phyloP scores from a whole-genome alignment of 2,329 filamentous ascomycete species.

The Diaporthe longicolla region DNA sequence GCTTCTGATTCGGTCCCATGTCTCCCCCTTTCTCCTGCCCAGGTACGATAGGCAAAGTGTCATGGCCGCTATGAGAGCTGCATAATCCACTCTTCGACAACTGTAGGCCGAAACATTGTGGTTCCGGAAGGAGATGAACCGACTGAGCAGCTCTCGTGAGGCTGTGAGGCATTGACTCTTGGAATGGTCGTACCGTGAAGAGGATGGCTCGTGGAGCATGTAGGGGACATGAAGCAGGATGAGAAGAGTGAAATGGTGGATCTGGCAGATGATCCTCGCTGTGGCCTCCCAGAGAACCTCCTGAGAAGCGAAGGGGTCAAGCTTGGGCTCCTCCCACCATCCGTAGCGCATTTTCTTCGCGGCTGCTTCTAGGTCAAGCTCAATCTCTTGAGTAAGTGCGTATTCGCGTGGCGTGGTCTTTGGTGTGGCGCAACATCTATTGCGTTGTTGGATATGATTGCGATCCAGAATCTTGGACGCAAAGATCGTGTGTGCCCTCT shows the following conservation, averaged over 20 bases:
- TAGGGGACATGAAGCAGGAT: slow-evolving; percentile 69
- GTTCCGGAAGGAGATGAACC: slow-evolving; percentile 63
- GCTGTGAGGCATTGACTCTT: slow-evolving; percentile 64
- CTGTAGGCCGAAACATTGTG: slow-evolving; percentile 55
- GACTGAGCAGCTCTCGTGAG: slow-evolving; percentile 64
- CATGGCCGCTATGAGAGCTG: slow-evolving; percentile 65
- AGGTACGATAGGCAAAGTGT: slow-evolving; percentile 66
- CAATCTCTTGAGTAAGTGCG: slow-evolving; percentile 58
- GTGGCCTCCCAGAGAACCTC: slow-evolving; percentile 50
- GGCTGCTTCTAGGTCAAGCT: slow-evolving; percentile 62
- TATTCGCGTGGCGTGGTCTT: slow-evolving; percentile 54
- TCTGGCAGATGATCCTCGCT: slow-evolving; percentile 60
- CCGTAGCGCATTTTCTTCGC: slow-evolving; percentile 56
- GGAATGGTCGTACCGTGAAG: slow-evolving; percentile 61
- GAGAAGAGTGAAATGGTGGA: slow-evolving; percentile 65
- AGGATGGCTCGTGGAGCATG: slow-evolving; percentile 59
- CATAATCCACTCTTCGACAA: slow-evolving; percentile 66
- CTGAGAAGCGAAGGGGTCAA: slow-evolving; percentile 45
- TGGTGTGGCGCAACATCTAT: slow-evolving; percentile 39
- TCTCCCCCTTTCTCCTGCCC: slow-evolving; percentile 48
- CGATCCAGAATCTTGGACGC: slow-evolving; percentile 63
- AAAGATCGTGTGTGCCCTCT: slow-evolving; percentile 59
- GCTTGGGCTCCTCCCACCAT: slow-evolving; percentile 63
- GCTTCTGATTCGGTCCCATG: slow-evolving; percentile 43
- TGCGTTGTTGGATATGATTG: slow-evolving; percentile 53